Evolutionary conservation across 2,329 filamentous ascomycete genomes (phyloP), one percentile per base, ranked within the genome.

Genomic region (Aspergillus quadrilineatus): DNA sequence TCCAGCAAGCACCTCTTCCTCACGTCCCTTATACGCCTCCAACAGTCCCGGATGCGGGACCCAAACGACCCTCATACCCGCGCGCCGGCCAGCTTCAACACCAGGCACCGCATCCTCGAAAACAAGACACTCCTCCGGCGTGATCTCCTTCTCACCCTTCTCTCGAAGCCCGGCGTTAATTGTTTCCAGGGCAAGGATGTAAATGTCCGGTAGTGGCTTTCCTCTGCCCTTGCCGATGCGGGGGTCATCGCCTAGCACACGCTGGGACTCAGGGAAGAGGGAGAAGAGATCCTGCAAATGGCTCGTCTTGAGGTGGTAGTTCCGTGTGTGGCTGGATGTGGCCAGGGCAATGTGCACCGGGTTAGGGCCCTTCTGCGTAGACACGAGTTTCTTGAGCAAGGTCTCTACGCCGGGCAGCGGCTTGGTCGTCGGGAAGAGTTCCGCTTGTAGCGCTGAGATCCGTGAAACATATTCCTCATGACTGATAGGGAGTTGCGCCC

Each of bases 101-200:
- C 94, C 94, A 0, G 92, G 90, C 1, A 97, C 92, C 45, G 88
- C 90, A 73, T 99, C 94, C 76, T 99, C 94, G 67, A 99, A 97
- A 0, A 97, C 94, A 14, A 99, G 80, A 70, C 94, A 97, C 74
- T 97, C 93, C 63, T 89, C 89, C 0, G 92, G 91, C 53, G 71
- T 80, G 60, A 99, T 87, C 52, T 81, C 79, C 57, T 83, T 77
- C 62, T 81, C 77, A 50, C 88, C 86, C 39, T 67, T 64, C 0
- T 79, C 60, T 9, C 77, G 77, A 6, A 95, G 79, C 14, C 85
- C 85, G 43, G 84, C 83, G 74, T 99, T 99, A 71, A 99, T 88
- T 3, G 87, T 89, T 73, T 89, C 80, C 54, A 99, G 79, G 0
- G 94, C 93, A 0, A 97, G 80, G 7, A 95, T 77, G 74, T 96